Evolutionary conservation across 345 rosid genomes (phyloP).

Genomic region (Euphorbia pulcherrima): DNA sequence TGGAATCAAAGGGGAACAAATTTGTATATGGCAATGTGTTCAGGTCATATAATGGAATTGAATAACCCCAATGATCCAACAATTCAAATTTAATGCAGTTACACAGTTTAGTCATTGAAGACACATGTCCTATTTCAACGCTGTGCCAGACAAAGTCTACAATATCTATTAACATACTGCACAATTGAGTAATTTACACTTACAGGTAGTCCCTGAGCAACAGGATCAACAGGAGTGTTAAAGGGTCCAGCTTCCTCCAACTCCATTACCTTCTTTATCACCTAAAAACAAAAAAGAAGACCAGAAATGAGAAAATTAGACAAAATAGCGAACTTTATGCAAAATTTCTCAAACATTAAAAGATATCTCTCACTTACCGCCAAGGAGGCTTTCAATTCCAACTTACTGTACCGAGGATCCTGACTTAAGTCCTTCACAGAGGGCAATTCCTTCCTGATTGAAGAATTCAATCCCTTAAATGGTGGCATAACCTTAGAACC

Average conservation of each 20-base stretch:
- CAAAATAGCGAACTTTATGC: not conserved
- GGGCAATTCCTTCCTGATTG: slow-evolving; percentile 9
- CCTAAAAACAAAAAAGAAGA: slow-evolving; percentile 10
- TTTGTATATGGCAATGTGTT: not conserved
- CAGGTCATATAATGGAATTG: not conserved
- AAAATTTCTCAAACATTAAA: not conserved
- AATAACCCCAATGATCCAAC: not conserved
- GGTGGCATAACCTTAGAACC: slow-evolving; percentile 3
- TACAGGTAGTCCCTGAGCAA: slow-evolving; percentile 21
- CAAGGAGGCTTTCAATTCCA: slow-evolving; percentile 15
- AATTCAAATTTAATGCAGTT: not conserved
- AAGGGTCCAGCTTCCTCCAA: slow-evolving; percentile 26
- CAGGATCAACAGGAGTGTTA: slow-evolving; percentile 24
- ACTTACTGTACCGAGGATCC: slow-evolving; percentile 17
- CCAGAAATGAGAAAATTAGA: not conserved
- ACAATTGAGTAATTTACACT: slow-evolving; percentile 6
- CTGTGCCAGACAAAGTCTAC: not conserved
- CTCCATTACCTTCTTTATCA: slow-evolving; percentile 25
- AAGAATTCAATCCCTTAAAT: slow-evolving; percentile 18
- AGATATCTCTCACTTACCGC: slow-evolving; percentile 14
- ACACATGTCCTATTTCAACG: not conserved
- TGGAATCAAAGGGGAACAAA: not conserved
- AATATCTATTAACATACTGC: not conserved
- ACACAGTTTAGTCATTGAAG: not conserved
- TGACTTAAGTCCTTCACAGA: not conserved